These are phyloP conservation scores for Ceratobasidium sp. DNA, from an alignment of 1,284 basidiomycete species.

Conservation along the genomic window DNA sequence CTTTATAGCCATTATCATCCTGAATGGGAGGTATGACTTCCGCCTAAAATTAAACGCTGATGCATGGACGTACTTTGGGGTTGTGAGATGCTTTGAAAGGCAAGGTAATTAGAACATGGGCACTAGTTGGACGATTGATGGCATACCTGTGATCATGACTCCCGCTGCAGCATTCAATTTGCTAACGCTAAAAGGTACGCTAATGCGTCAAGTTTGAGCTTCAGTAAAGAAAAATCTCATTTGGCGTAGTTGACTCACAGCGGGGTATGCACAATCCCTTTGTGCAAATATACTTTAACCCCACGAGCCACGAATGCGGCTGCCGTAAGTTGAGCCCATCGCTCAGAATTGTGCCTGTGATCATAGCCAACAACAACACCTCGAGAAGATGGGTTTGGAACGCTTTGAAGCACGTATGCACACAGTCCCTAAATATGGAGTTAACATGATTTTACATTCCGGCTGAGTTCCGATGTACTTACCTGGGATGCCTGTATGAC, in stretches of 20 bases:
- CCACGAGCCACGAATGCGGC: constrained; percentile 73
- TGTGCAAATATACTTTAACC: constrained; percentile 77
- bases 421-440: constrained; percentile 84
- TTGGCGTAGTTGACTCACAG: constrained; percentile 64
- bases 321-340: constrained; percentile 82
- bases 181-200: constrained; percentile 83
- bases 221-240: no score
- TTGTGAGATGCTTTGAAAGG: constrained; percentile 78
- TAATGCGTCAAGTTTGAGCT: constrained; percentile 52
- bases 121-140: constrained; percentile 18
- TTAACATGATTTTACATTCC: no score
- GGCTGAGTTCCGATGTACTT: no score
- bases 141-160: constrained; percentile 86
- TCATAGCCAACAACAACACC: constrained; percentile 87
- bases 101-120: constrained; percentile 3
- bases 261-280: constrained; percentile 82
- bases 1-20: constrained; percentile 91
- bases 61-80: constrained; percentile 72
- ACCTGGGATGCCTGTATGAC: constrained; percentile 87
- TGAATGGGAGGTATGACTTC: constrained; percentile 52
- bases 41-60: background rate
- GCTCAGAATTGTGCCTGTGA: constrained; percentile 81
- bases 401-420: constrained; percentile 71
- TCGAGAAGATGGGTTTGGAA: constrained; percentile 66
- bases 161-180: constrained; percentile 78